Percentiles rank a stretch among this genome's conserved stretches.
These are phyloP conservation scores for Phaeosphaeriaceae sp. DNA, from an alignment of 2,329 filamentous ascomycete genomes.

Conservation along the genomic window DNA sequence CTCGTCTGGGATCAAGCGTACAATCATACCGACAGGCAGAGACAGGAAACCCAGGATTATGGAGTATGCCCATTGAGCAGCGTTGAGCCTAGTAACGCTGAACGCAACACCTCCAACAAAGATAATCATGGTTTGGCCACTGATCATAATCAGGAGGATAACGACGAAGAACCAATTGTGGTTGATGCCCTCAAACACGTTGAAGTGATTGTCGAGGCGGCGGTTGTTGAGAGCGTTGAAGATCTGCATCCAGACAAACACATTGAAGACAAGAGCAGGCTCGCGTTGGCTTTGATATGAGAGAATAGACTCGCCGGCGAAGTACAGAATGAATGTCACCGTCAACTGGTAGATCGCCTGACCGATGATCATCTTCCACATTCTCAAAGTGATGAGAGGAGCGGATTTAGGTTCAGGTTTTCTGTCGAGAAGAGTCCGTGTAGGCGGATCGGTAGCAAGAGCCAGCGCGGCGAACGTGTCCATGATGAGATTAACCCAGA, in stretches of 20 bases:
- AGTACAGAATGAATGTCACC: constrained; percentile 82
- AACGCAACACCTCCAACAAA: constrained; percentile 33
- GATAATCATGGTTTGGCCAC: too few species aligned
- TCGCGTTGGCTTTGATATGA: constrained; percentile 64
- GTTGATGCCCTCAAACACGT: constrained; percentile 85
- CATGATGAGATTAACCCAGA: constrained; percentile 98
- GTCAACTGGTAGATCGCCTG: constrained; percentile 87
- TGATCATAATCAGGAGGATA: too few species aligned
- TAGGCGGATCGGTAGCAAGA: constrained; percentile 87
- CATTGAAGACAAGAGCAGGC: constrained; percentile 86
- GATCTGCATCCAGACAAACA: constrained; percentile 99
- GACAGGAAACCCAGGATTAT: constrained; percentile 84
- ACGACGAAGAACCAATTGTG: too few species aligned
- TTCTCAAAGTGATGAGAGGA: constrained; percentile 82
- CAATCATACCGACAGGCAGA: constrained; percentile 78
- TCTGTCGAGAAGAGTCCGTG: constrained; percentile 77
- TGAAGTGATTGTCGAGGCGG: constrained; percentile 91
- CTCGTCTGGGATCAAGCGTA: constrained; percentile 79
- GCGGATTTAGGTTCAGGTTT: constrained; percentile 78
- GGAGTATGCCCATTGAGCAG: constrained; percentile 83
- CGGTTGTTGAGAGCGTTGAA: constrained; percentile 99
- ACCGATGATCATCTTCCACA: constrained; percentile 99
- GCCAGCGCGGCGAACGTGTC: constrained; percentile 90
- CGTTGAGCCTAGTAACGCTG: constrained; percentile 72
- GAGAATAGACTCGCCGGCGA: constrained; percentile 68